Base-by-base conservation (phyloP, 805 yeast genomes). In the Candida easanensis region DNA sequence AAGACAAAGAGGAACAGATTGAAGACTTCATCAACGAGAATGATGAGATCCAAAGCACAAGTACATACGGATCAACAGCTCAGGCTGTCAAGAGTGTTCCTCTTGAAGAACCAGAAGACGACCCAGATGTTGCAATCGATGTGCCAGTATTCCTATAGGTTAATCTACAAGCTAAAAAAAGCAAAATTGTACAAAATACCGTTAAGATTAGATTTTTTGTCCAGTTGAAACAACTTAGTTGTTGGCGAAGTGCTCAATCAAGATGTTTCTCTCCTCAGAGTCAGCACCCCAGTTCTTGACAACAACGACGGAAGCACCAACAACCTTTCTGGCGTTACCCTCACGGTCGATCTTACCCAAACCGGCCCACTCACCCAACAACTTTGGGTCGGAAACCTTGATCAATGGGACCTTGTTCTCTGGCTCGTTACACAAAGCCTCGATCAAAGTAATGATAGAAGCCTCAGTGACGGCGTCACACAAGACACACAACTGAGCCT, bases 311-410 rank as follows among this genome's bases (percentile, higher is more conserved):
- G 98, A 90, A 76, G 97, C 95, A 79, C 99, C 99, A 73, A 93
- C 99, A 66, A 93, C 98, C 88, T 93, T 93, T 83, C 97, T 89
- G 78, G 98, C 97, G 82, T 91, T 89, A 79, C 99, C 99, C 68
- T 93, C 98, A 79, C 97, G 88, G 95, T 93, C 98, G 68, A 91
- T 84, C 79, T 89, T 88, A 81, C 97, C 93, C 64, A 93, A 82
- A 86, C 99, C 99, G 69, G 98, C 98, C 99, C 99, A 93, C 82
- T 93, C 98, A 83, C 99, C 99, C 71, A 93, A 84, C 80, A 88
- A 87, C 85, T 93, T 93, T 70, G 98, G 97, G 71, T 93, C 99
- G 65, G 98, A 87, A 64, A 93, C 98, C 86, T 93, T 93, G 85
- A 93, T 86, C 76, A 93, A 81, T 66, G 99, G 98, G 63, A 91